Evolutionary conservation across 495 filamentous ascomycete genomes (phyloP), one percentile per base, ranked within the genome.

Genomic region (Penicillium bialowiezense): DNA sequence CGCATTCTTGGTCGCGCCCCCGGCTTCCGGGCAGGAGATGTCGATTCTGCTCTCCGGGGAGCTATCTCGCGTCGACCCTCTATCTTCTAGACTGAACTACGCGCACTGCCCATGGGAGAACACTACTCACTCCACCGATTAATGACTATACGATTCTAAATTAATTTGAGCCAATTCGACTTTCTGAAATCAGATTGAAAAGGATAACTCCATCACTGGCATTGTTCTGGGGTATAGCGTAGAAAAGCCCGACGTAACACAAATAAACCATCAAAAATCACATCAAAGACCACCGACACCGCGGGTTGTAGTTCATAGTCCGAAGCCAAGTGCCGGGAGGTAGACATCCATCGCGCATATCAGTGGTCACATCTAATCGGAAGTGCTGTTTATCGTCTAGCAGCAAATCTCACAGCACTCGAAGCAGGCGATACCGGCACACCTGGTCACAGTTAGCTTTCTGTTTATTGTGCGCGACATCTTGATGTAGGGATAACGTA

Each of bases 351-450:
- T 36, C 19, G n/a, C 23, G 14, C 34, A 18, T 14, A 39, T 47
- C 24, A 10, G 23, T 17, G 17, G 24, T 18, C 44, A 47, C 32
- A 6, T 17, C 28, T n/a, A 18, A 37, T 40, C 20, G n/a, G 10
- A 32, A 8, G 23, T 26, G 23, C 29, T 29, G n/a, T n/a, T 17
- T 28, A 36, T 29, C 26, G 28, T 58, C 44, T 75, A 75, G 44
- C 72, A 73, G 68, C 72, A 75, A 29, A 64, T 64, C 52, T 75
- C 70, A 33, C 60, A 67, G 63, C 72, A 75, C 57, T 73, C 72
- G 65, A 71, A 72, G 55, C 69, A 71, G 29, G 60, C 58, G 43
- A 72, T 46, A 65, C 72, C 72, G 41, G 72, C 72, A 51, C 70
- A 73, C 28, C 70, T 75, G 32, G 33, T 28, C 8, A 17, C 37